phyloP scores from a whole-genome alignment of 345 rosid genomes.

The Garcia nutans region DNA sequence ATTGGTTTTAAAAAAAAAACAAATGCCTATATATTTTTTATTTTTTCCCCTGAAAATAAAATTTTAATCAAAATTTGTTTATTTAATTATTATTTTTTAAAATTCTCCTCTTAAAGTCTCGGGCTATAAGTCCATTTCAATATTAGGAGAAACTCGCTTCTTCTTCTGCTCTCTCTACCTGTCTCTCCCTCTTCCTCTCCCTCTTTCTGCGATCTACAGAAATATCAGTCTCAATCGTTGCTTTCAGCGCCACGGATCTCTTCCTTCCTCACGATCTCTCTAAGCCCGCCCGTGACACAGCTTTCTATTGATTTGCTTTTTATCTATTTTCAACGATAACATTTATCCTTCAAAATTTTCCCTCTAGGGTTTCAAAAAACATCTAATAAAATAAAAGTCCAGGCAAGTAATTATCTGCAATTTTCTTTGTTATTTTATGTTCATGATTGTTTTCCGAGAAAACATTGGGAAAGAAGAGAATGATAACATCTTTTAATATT shows the following conservation, averaged over 20 bases:
- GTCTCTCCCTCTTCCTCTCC: neutral
- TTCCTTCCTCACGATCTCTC: slow-evolving; percentile 24
- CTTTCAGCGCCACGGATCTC: slow-evolving; percentile 23
- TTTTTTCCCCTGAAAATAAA: too few relatives aligned
- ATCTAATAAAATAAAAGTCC: neutral
- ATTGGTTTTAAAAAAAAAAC: too few relatives aligned
- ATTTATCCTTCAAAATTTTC: neutral
- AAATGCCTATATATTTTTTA: too few relatives aligned
- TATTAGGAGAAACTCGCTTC: slow-evolving; percentile 1
- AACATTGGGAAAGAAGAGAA: neutral
- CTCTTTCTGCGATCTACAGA: slow-evolving; percentile 32
- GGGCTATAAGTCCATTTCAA: slow-evolving; percentile 2
- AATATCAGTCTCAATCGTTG: slow-evolving; percentile 8
- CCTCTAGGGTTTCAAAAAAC: slow-evolving; percentile 43
- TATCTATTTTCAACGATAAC: slow-evolving; percentile 9
- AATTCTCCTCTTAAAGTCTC: neutral
- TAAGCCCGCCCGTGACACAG: slow-evolving; percentile 7
- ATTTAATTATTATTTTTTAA: too few relatives aligned
- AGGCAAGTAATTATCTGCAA: slow-evolving; percentile 31
- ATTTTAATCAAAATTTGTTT: too few relatives aligned
- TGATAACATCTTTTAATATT: neutral
- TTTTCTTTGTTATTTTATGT: neutral
- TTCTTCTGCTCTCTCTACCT: neutral
- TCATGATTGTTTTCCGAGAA: slow-evolving; percentile 4
- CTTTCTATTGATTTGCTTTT: neutral